Evolutionary conservation across 345 rosid genomes (phyloP).

Genomic region (Anastatica hierochuntica): DNA sequence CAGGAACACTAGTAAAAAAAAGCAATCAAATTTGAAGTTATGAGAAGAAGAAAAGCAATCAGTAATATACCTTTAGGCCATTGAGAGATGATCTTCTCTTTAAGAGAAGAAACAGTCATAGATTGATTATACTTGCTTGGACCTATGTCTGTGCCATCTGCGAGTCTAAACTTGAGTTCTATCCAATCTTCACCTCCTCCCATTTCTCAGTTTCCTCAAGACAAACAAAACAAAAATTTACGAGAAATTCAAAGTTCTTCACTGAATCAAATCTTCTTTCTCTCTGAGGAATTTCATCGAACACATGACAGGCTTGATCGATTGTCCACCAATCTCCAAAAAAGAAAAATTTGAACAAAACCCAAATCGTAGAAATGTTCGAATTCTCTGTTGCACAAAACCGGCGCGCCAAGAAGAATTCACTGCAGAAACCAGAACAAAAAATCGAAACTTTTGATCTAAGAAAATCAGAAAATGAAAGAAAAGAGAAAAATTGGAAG

Average conservation of each 20-base stretch:
- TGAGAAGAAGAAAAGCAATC: too few species aligned
- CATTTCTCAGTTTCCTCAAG: constrained; percentile 25
- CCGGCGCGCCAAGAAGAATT: constrained; percentile 1
- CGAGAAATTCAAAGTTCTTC: neutral
- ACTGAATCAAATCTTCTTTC: neutral
- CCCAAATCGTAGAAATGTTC: too few species aligned
- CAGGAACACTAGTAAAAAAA: neutral
- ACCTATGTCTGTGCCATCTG: constrained; percentile 62
- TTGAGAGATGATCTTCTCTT: constrained; percentile 47
- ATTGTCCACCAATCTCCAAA: constrained; percentile 10
- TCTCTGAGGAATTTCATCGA: constrained; percentile 12
- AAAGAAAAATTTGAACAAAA: too few species aligned
- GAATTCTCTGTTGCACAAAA: neutral
- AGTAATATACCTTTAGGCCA: constrained; percentile 53
- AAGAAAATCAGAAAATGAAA: too few species aligned
- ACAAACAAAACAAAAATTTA: neutral
- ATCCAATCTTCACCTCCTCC: constrained; percentile 40
- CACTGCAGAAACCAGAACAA: too few species aligned
- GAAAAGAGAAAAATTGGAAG: neutral
- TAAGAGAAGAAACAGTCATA: constrained; percentile 49
- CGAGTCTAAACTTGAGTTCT: constrained; percentile 54
- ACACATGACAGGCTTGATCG: constrained; percentile 3
- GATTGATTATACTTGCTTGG: constrained; percentile 45
- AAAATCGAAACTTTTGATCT: neutral
- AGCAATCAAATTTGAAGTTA: too few species aligned